Evolutionary conservation across 148 eudicot species (phyloP), one percentile per base, ranked within the genome.

Genomic region (Limonium bicolor): DNA sequence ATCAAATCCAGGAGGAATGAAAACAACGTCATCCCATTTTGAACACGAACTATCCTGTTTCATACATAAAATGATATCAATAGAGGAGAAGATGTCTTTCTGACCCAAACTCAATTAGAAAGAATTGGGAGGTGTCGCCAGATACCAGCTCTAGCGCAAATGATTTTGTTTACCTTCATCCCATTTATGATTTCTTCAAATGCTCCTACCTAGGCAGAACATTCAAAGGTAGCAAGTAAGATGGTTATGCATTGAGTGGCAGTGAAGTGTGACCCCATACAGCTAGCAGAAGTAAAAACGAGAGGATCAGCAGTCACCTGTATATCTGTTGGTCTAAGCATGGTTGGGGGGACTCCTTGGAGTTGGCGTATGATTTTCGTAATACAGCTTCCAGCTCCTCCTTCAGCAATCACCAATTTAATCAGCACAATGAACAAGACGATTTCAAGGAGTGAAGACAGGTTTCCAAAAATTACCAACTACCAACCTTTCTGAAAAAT

Each of bases 131-230:
- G 41, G 27, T 27, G 26, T 41, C 10, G n/a, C n/a, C n/a, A n/a
- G n/a, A n/a, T n/a, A n/a, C n/a, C n/a, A n/a, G n/a, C n/a, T n/a
- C n/a, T n/a, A n/a, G n/a, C n/a, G n/a, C n/a, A n/a, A n/a, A n/a
- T n/a, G n/a, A n/a, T n/a, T n/a, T n/a, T n/a, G n/a, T 59, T 62
- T 50, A 88, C 97, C 96, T 77, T 88, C 97, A 88, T 83, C 48
- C 80, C 94, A 46, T 60, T 62, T 22, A 83, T 68, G 35, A 88
- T 88, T 18, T 88, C 92, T 63, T 88, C 97, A 36, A 88, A 78
- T 56, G 64, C 81, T 13, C 74, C 92, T 50, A 88, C 97, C 97
- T 88, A 43, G 16, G 27, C 13, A 41, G 7, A 47, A 34, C 10
- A 68, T 40, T 6, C 16, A 56, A 27, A 49, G 20, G 14, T 23